A percentile compares a stretch with the other conserved stretches of the same genome.
Conservation (phyloP, 768 basidiomycete species). For the Mycena galopus region DNA sequence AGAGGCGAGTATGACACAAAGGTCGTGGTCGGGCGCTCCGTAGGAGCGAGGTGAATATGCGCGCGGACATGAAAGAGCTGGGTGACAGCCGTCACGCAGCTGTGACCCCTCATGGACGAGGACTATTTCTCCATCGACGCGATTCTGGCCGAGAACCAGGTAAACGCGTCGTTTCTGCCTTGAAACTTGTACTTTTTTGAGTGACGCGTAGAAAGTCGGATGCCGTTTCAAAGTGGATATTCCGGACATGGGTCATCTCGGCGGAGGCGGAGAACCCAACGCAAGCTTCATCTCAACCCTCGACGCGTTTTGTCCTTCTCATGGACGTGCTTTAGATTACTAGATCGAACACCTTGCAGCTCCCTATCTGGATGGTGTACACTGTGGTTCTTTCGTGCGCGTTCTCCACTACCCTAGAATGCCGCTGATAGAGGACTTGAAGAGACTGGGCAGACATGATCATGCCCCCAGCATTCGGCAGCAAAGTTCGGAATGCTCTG, state of each 20-base stretch:
- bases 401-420: slow-evolving; percentile 65
- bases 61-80: neutral
- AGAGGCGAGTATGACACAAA: neutral
- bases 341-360: slow-evolving; percentile 78
- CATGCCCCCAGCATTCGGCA: slow-evolving; percentile 82
- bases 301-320: slow-evolving; percentile 29
- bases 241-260: slow-evolving; percentile 89
- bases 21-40: slow-evolving; percentile 11
- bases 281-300: slow-evolving; percentile 56
- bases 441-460: slow-evolving; percentile 93
- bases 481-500: slow-evolving; percentile 86
- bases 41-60: slow-evolving; percentile 14
- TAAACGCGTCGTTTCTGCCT: slow-evolving; percentile 40
- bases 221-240: slow-evolving; percentile 93
- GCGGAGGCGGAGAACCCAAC: slow-evolving; percentile 87
- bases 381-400: slow-evolving; percentile 67
- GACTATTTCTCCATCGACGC: slow-evolving; percentile 95
- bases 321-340: slow-evolving; percentile 70
- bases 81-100: slow-evolving; percentile 14
- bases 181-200: neutral
- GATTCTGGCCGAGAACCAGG: slow-evolving; percentile 94
- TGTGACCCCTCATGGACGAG: slow-evolving; percentile 80
- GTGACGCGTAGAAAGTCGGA: slow-evolving; percentile 80
- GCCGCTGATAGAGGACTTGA: slow-evolving; percentile 8
- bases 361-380: slow-evolving; percentile 94